Base-by-base conservation (phyloP, 192 early-diverging fungal genomes). In the Rhizophlyctis rosea region DNA sequence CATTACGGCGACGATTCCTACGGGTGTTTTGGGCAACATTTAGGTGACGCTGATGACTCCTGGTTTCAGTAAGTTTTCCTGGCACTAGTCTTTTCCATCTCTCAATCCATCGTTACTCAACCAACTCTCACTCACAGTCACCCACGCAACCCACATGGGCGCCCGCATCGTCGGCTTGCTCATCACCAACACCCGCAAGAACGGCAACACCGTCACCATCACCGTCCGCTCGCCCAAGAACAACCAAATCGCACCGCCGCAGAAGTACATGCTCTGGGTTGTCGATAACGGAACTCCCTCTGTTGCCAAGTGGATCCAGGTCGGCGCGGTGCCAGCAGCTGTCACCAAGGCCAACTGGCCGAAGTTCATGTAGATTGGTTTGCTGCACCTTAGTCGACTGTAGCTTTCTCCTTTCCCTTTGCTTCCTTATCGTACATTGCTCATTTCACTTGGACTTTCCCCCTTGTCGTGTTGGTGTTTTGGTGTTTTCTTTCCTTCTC, bases 71-170 rank as follows among this genome's bases (percentile, higher is more conserved):
- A 57, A 30, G 55, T 44, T 44, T 13, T 18, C 39, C 39, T 13
- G 7, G 7, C 39, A 44, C 39, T n/a, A n/a, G n/a, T 7, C 39
- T 44, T 44, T 44, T 7, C 9, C 39, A 7, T 7, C 39, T 44
- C 9, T 44, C 7, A 13, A 44, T 44, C 7, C 9, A 44, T 44
- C 39, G 7, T 44, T 13, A 18, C 18, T 44, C 39, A 44, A 7
- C 39, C 39, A 44, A 44, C 39, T 44, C 18, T 44, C 18, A 44
- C 18, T 44, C 39, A 44, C 39, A 44, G 23, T 50, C 27, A 67
- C 65, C 34, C 69, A 71, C 54, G 54, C 59, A 50, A 72, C 59
- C 24, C 49, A 61, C 52, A 60, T 63, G 35, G 61, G 56, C 3
- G 54, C 68, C 18, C 50, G 68, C 11, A 21, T 11, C 21, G 59